These are phyloP conservation scores for Synchytrium microbalum DNA, from an alignment of 371 early-diverging fungal genomes.

Conservation along the genomic window DNA sequence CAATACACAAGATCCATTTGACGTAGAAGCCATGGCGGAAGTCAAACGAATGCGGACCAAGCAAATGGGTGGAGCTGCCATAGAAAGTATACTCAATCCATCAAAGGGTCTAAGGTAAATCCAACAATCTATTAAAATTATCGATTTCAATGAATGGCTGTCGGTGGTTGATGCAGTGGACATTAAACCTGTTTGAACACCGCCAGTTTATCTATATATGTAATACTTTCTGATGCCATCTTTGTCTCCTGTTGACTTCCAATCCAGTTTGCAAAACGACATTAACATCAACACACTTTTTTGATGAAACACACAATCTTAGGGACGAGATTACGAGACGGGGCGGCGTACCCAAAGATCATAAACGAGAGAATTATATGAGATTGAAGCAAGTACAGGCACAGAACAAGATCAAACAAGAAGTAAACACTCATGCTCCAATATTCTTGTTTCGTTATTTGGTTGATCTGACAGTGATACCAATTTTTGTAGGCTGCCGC, in stretches of 20 bases:
- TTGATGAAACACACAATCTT: no score
- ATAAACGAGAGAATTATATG: constrained; percentile 32
- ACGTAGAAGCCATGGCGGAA: background rate
- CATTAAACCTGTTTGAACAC: no score
- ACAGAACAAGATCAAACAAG: constrained; percentile 17
- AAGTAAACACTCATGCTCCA: constrained; percentile 11
- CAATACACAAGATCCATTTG: no score
- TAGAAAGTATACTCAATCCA: constrained; percentile 37
- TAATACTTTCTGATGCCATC: no score
- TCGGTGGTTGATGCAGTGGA: no score
- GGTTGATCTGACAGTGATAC: no score
- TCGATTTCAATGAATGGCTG: no score
- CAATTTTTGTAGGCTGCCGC: background rate
- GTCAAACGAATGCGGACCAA: background rate
- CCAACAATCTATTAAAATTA: background rate
- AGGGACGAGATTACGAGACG: constrained; percentile 38
- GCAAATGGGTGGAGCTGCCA: constrained; percentile 40
- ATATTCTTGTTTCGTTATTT: no score
- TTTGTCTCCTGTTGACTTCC: no score
- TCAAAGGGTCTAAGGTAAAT: constrained; percentile 31
- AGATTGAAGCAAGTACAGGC: constrained; percentile 21
- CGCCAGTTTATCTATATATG: no score
- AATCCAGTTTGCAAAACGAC: no score
- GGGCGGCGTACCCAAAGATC: constrained; percentile 41
- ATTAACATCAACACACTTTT: no score